phyloP scores from a whole-genome alignment of 2,329 filamentous ascomycete species.

The Diaporthe amygdali region DNA sequence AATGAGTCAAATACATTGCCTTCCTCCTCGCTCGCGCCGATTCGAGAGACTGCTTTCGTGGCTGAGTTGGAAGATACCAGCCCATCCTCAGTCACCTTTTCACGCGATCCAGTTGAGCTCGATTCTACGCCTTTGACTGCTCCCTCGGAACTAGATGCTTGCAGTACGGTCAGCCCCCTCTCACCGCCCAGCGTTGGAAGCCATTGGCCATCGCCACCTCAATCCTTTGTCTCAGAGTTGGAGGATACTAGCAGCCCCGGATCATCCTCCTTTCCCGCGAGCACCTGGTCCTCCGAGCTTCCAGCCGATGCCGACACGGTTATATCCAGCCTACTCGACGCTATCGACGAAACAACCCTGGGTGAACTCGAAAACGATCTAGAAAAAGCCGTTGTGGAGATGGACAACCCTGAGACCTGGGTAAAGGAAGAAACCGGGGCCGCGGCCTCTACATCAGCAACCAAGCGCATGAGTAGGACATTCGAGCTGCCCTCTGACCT shows the following conservation, averaged over 20 bases:
- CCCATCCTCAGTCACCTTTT: neutral
- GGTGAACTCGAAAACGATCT: conserved; percentile 8
- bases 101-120: neutral
- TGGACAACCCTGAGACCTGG: neutral
- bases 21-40: neutral
- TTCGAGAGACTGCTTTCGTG: neutral
- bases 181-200: neutral
- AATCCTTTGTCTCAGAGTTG: neutral
- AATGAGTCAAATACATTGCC: neutral
- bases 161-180: neutral
- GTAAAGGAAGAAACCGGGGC: neutral
- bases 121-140: neutral
- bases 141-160: neutral
- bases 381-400: conserved; percentile 2
- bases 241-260: neutral
- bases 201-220: neutral
- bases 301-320: neutral
- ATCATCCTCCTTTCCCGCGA: neutral
- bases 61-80: neutral
- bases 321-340: neutral
- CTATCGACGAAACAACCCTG: neutral
- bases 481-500: conserved; percentile 7
- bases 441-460: neutral
- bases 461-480: neutral
- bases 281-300: neutral